Conservation (phyloP, 2,329 filamentous ascomycete genomes). For the Aspergillus latus region DNA sequence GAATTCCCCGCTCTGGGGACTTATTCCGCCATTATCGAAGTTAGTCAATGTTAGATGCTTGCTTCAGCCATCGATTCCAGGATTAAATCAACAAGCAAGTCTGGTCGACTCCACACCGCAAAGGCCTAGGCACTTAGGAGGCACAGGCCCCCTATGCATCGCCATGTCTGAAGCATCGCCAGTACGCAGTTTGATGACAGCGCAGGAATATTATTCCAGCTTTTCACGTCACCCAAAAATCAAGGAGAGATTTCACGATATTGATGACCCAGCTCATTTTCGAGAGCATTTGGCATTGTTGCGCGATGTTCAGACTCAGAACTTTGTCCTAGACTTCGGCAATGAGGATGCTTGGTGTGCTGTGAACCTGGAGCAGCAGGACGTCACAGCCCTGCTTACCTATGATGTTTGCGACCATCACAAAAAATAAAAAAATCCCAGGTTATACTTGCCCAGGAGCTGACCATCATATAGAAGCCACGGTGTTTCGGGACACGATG, state of each 20-base stretch:
- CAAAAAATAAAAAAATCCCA: neutral
- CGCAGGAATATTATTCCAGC: slow-evolving; percentile 36
- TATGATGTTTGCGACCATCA: slow-evolving; percentile 30
- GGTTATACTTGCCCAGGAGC: neutral
- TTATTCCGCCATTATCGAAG: neutral
- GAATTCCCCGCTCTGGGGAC: neutral
- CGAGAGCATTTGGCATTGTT: slow-evolving; percentile 29
- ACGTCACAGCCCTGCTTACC: slow-evolving; percentile 35
- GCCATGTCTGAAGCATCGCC: slow-evolving; percentile 17
- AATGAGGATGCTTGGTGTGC: slow-evolving; percentile 44
- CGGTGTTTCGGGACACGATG: slow-evolving; percentile 61
- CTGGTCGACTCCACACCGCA: neutral
- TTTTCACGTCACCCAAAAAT: slow-evolving; percentile 23
- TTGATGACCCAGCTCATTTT: slow-evolving; percentile 39
- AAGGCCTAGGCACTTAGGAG: neutral
- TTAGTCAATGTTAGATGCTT: neutral
- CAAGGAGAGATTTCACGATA: slow-evolving; percentile 34
- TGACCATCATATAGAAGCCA: slow-evolving; percentile 40
- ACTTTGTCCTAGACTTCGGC: slow-evolving; percentile 48
- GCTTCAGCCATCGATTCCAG: neutral
- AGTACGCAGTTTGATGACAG: slow-evolving; percentile 17
- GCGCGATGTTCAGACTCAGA: slow-evolving; percentile 32
- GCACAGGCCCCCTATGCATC: neutral
- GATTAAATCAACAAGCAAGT: neutral
- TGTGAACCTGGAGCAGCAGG: slow-evolving; percentile 36